Evolutionary conservation across 2,329 filamentous ascomycete species (phyloP).

Genomic region (Colletotrichum australisinense): DNA sequence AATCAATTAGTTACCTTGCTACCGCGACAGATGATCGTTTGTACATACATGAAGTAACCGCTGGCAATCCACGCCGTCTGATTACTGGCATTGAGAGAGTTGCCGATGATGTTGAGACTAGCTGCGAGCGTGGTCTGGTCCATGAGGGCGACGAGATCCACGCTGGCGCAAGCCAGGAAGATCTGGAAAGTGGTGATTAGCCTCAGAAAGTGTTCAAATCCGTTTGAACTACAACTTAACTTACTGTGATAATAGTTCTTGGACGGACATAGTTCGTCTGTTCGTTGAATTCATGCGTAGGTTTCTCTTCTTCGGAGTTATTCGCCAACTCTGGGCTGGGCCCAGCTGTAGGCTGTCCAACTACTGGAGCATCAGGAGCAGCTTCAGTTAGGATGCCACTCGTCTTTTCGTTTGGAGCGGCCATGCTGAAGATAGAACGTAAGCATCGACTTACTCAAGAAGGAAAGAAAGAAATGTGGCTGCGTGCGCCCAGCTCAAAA

Average conservation of each 20-base stretch:
- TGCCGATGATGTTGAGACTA: constrained; percentile 65
- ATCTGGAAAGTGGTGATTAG: constrained; percentile 51
- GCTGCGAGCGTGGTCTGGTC: constrained; percentile 68
- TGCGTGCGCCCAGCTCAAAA: background rate
- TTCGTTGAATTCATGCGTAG: constrained; percentile 58
- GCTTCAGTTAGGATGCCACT: constrained; percentile 1
- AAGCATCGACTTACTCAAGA: background rate
- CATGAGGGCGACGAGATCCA: constrained; percentile 66
- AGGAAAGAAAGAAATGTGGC: background rate
- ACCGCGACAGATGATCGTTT: background rate
- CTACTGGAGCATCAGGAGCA: background rate
- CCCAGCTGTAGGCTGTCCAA: constrained; percentile 18
- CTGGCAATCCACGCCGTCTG: constrained; percentile 66
- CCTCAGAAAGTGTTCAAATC: too few species aligned
- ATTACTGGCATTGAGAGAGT: constrained; percentile 58
- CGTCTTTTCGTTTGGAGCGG: background rate
- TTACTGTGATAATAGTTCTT: constrained; percentile 62
- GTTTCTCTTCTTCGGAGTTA: constrained; percentile 36
- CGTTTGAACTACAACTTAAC: background rate
- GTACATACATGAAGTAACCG: constrained; percentile 64
- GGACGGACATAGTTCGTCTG: constrained; percentile 67
- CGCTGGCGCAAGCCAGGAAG: constrained; percentile 66
- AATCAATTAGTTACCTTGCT: background rate
- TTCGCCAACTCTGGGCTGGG: constrained; percentile 29
- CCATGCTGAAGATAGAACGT: background rate